Base-by-base conservation (phyloP, 805 yeast genomes). In the Candida rishiriensis region DNA sequence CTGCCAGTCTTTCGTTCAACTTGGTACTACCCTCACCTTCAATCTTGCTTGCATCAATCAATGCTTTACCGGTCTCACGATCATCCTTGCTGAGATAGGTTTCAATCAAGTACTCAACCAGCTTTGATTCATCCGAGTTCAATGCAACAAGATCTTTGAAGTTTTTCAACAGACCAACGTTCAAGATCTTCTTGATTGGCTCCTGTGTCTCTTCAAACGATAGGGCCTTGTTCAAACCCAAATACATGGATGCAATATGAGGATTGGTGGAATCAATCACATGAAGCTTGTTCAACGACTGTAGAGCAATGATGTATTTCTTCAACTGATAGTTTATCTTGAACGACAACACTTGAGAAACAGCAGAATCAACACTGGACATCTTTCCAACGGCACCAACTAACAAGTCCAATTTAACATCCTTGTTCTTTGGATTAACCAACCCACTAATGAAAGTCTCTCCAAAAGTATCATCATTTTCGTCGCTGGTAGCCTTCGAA, bases 401-500 rank as follows among this genome's bases (percentile, higher is more conserved):
- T 35, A 83, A 70, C 12, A 65, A 63, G 8, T 68, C 72, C 39
- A 81, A 53, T 40, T 34, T 17, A 14, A 26, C 70, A 14, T 68
- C 55, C n/a, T 48, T 49, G 36, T 35, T 66, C 58, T 34, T 66
- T 55, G 30, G 52, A 11, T 46, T 46, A 26, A 59, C 31, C 37
- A 49, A 62, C 51, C 33, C 72, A 4, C 55, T 49, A 21, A 64
- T 44, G 11, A 39, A 57, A 33, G 67, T 64, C 26, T 71, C 71
- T 30, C 88, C 91, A 49, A 81, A 72, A 2, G 79, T 73, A 66
- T 85, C 90, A 5, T 65, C 62, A 5, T 65, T 61, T 47, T 81
- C 87, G 14, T 46, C 43, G 2, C 50, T 36, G 34, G 64, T 67
- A 1, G 75, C 72, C 21, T 61, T 50, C 13, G 70, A 57, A 42